These are phyloP conservation scores for Allantophomopsis lycopodina DNA, from an alignment of 2,329 filamentous ascomycete species.

Conservation along the genomic window DNA sequence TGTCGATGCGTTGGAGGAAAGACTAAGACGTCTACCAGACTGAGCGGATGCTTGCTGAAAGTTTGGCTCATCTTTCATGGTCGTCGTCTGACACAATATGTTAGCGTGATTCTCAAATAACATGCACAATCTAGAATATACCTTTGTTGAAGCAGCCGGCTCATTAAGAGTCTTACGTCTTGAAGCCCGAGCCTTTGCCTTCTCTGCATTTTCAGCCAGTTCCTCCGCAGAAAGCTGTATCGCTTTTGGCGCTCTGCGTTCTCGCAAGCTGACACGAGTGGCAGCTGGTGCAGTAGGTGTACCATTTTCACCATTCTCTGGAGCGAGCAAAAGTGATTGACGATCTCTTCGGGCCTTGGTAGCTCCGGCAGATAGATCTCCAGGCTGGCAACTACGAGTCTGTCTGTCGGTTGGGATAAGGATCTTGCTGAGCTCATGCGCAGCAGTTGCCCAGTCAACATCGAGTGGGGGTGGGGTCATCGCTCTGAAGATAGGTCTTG, in stretches of 20 bases:
- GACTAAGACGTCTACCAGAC: slow-evolving; percentile 24
- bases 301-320: slow-evolving; percentile 15
- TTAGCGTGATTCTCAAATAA: too few species aligned
- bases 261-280: slow-evolving; percentile 60
- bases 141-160: slow-evolving; percentile 30
- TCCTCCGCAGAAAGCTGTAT: slow-evolving; percentile 20
- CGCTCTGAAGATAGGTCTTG: slow-evolving; percentile 25
- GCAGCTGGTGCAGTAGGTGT: slow-evolving; percentile 20
- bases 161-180: slow-evolving; percentile 50
- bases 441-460: slow-evolving; percentile 75
- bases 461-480: slow-evolving; percentile 63
- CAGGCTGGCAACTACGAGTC: slow-evolving; percentile 60
- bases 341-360: slow-evolving; percentile 50
- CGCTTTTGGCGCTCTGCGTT: slow-evolving; percentile 47
- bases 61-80: slow-evolving; percentile 14
- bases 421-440: slow-evolving; percentile 68
- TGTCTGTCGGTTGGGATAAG: slow-evolving; percentile 67
- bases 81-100: slow-evolving; percentile 16
- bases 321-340: slow-evolving; percentile 34
- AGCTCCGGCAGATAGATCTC: slow-evolving; percentile 64
- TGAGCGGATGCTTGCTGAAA: slow-evolving; percentile 13
- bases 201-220: slow-evolving; percentile 28
- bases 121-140: slow-evolving; percentile 5
- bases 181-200: slow-evolving; percentile 19
- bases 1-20: slow-evolving; percentile 24